Evolutionary conservation across 306 rosid genomes (phyloP), one percentile per base, ranked within the genome.

Genomic region (Cicer pinnatifidum): DNA sequence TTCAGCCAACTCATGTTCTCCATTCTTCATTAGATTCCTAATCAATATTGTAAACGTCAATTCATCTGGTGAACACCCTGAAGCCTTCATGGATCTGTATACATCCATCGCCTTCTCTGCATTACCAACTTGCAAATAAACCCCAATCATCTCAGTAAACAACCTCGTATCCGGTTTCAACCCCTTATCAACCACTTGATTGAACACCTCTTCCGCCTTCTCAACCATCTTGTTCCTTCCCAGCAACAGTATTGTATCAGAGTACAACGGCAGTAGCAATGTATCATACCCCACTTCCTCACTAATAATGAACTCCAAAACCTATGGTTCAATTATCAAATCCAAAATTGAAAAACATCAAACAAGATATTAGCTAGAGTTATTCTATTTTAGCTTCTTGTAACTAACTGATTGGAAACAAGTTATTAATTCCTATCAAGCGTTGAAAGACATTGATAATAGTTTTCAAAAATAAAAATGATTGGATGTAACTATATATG

Each of bases 101-200:
- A 59, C 41, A 51, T 89, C 79, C 85, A 89, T 84, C 0, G 87
- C 93, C 84, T 87, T 88, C 19, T 86, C 93, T 7, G 54, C 57
- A 87, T 82, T 78, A 17, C 78, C 89, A 53, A 47, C 84, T 62
- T 69, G 78, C 62, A 89, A 11, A 75, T 91, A 91, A 12, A 83
- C 89, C 68, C 97, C 97, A 60, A 91, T 91, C 89, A 91, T 83
- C 83, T 91, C 93, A 47, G 81, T 85, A 45, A 81, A 86, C 48
- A 83, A 80, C 78, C 92, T 88, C 1, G 92, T 76, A 71, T 88
- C 85, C 3, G 89, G 89, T 50, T 84, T 78, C 58, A 91, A 68
- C 12, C 92, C 87, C 44, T 82, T 86, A 48, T 70, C 69, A 78
- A 59, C 67, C 9, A 82, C 77, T 48, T 76, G 65, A 53, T 20